Evolutionary conservation across 192 early-diverging fungal species (phyloP).

Genomic region (Gonapodya sp.): DNA sequence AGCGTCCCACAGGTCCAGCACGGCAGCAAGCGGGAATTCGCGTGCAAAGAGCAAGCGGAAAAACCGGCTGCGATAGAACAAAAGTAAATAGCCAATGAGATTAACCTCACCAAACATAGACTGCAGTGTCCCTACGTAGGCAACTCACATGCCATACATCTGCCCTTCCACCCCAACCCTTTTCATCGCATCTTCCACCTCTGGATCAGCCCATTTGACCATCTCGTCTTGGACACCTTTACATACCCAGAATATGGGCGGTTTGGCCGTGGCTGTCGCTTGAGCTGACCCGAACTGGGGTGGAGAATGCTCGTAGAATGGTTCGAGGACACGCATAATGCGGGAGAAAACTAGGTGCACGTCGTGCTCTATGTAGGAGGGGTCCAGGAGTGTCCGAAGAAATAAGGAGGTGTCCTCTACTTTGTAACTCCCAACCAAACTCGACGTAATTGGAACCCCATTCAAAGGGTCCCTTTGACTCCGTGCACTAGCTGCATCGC

Average conservation of each 20-base stretch:
- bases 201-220: neutral
- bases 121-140: too few relatives aligned
- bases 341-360: neutral
- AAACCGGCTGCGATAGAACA: too few relatives aligned
- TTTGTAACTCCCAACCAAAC: neutral
- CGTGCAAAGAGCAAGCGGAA: slow-evolving; percentile 2
- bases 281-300: neutral
- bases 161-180: neutral
- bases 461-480: neutral
- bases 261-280: neutral
- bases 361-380: neutral
- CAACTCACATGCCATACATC: slow-evolving; percentile 2
- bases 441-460: neutral
- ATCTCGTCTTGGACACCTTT: neutral
- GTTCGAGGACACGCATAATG: neutral
- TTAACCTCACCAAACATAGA: too few relatives aligned
- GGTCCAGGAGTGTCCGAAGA: neutral
- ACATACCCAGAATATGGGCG: neutral
- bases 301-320: neutral
- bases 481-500: neutral
- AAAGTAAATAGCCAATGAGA: too few relatives aligned
- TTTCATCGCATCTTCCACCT: neutral
- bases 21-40: neutral
- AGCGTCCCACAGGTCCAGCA: neutral
- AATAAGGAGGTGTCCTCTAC: neutral